A percentile compares a stretch with the other conserved stretches of the same genome.
These are phyloP conservation scores for Pseudogymnoascus sp. DNA, from an alignment of 2,329 filamentous ascomycete species.

Conservation along the genomic window DNA sequence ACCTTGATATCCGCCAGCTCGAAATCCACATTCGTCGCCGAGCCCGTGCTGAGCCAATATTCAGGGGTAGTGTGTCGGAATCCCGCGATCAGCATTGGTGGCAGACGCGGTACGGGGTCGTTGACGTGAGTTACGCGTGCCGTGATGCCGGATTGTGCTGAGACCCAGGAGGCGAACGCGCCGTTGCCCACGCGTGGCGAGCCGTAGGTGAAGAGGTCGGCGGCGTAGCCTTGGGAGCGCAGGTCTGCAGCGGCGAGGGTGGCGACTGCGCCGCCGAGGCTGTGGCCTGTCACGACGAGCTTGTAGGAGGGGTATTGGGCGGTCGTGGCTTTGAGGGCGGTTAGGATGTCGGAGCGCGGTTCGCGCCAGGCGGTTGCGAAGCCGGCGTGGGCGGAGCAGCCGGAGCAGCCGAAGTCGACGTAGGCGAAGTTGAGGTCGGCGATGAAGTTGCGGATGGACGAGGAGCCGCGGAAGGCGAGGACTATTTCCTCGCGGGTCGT, in stretches of 20 bases:
- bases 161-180: conserved; percentile 45
- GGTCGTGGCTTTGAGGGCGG: conserved; percentile 32
- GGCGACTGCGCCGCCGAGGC: conserved; percentile 57
- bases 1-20: conserved; percentile 34
- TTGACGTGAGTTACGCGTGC: conserved; percentile 58
- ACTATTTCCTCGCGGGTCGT: conserved; percentile 44
- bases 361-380: conserved; percentile 53
- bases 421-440: conserved; percentile 17
- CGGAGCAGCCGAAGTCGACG: conserved; percentile 20
- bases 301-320: conserved; percentile 41
- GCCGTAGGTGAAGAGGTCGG: conserved; percentile 58
- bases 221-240: conserved; percentile 37
- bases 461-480: conserved; percentile 49
- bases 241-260: conserved; percentile 51
- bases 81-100: conserved; percentile 45
- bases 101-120: conserved; percentile 61
- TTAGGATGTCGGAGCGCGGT: conserved; percentile 35
- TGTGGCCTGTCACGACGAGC: conserved; percentile 57
- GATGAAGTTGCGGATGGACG: conserved; percentile 15
- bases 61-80: conserved; percentile 63
- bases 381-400: conserved; percentile 41
- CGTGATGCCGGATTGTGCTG: conserved; percentile 42
- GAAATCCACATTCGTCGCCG: conserved; percentile 31
- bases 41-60: conserved; percentile 48
- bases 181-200: conserved; percentile 56